A percentile compares a stretch with the other conserved stretches of the same genome.
Conservation (phyloP, 176 grass and related monocot species). For the Aegilops speltoides region DNA sequence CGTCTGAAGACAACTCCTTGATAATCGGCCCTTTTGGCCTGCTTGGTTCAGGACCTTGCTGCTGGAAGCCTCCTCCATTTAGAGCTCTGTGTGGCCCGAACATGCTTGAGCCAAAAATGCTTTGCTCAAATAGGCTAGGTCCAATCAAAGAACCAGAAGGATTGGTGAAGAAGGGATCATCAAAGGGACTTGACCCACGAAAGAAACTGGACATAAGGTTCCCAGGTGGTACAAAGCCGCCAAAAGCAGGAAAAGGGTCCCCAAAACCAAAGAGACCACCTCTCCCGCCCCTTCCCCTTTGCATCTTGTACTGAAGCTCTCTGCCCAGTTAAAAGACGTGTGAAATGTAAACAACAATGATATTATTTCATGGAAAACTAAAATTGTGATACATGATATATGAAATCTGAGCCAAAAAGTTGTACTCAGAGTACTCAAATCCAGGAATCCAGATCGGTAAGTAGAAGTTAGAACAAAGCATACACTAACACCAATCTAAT, state of each 20-base stretch:
- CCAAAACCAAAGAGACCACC: constrained; percentile 51
- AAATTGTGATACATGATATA: background rate
- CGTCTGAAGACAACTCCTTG: constrained; percentile 68
- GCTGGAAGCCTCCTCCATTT: constrained; percentile 40
- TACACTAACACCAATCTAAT: background rate
- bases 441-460: background rate
- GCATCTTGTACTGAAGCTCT: constrained; percentile 39
- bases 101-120: constrained; percentile 33
- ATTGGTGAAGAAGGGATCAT: constrained; percentile 66
- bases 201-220: constrained; percentile 56
- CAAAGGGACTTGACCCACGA: constrained; percentile 54
- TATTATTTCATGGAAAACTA: background rate
- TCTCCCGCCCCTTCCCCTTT: constrained; percentile 44
- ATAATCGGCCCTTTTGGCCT: constrained; percentile 57
- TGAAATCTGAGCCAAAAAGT: background rate
- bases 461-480: background rate
- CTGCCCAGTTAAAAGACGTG: constrained; percentile 1
- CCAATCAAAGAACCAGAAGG: constrained; percentile 58
- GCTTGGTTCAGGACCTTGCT: constrained; percentile 46
- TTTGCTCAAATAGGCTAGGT: constrained; percentile 45
- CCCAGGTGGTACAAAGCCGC: constrained; percentile 36
- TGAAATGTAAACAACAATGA: background rate
- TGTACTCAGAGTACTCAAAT: background rate
- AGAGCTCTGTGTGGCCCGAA: constrained; percentile 13
- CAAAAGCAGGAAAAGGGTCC: constrained; percentile 44